Conservation (phyloP, 192 early-diverging fungal genomes). For the Coemansia sp. region DNA sequence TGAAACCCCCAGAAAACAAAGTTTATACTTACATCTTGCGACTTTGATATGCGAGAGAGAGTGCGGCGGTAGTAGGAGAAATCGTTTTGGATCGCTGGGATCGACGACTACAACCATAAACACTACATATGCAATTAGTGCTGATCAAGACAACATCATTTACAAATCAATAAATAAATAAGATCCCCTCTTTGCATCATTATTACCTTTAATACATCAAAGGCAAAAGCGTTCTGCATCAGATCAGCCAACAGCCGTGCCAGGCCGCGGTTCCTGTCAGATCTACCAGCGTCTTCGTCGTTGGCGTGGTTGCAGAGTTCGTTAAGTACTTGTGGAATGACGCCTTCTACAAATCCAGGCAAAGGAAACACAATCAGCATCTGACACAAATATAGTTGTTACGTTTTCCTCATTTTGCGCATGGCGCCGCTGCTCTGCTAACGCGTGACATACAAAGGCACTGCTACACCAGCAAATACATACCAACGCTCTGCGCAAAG, state of each 20-base stretch:
- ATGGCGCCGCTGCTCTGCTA: too few species aligned
- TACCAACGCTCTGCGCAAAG: slow-evolving; percentile 73
- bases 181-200: background rate
- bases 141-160: background rate
- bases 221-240: slow-evolving; percentile 84
- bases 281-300: slow-evolving; percentile 19
- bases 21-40: slow-evolving; percentile 57
- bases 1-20: too few species aligned
- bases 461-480: slow-evolving; percentile 7
- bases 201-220: slow-evolving; percentile 88
- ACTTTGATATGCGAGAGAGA: slow-evolving; percentile 72
- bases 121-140: slow-evolving; percentile 1
- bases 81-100: slow-evolving; percentile 84
- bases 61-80: slow-evolving; percentile 96
- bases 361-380: background rate
- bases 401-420: too few species aligned
- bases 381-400: too few species aligned
- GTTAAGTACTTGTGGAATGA: slow-evolving; percentile 64
- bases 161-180: too few species aligned
- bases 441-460: too few species aligned
- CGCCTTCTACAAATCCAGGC: slow-evolving; percentile 49
- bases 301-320: slow-evolving; percentile 64
- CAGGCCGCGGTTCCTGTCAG: slow-evolving; percentile 67
- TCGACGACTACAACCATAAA: slow-evolving; percentile 34
- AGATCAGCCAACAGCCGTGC: slow-evolving; percentile 79